Evolutionary conservation across 2,329 filamentous ascomycete genomes (phyloP).

Genomic region (Fusarium tupiense): DNA sequence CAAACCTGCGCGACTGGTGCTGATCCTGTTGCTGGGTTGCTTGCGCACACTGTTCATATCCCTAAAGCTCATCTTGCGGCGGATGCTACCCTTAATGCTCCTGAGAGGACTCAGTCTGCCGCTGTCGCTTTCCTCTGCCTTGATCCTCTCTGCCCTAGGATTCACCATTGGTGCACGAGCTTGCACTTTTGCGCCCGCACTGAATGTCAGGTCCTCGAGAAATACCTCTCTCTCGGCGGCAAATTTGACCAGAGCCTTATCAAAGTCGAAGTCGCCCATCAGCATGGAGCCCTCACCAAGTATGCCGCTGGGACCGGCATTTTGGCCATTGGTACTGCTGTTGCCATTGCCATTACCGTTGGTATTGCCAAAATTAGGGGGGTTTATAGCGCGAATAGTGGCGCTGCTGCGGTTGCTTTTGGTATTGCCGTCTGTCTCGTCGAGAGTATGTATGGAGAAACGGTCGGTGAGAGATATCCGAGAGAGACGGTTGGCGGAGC

Average conservation of each 20-base stretch:
- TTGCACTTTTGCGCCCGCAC: slow-evolving; percentile 80
- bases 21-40: slow-evolving; percentile 79
- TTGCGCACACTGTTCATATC: slow-evolving; percentile 97
- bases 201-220: slow-evolving; percentile 89
- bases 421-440: slow-evolving; percentile 67
- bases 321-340: slow-evolving; percentile 26
- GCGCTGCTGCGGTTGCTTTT: slow-evolving; percentile 73
- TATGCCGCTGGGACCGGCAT: slow-evolving; percentile 35
- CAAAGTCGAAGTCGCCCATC: slow-evolving; percentile 85
- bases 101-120: slow-evolving; percentile 66
- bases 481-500: slow-evolving; percentile 67
- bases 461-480: slow-evolving; percentile 61
- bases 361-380: slow-evolving; percentile 39
- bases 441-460: slow-evolving; percentile 64
- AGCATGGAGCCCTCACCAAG: slow-evolving; percentile 49
- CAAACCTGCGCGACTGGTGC: slow-evolving; percentile 47
- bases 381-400: slow-evolving; percentile 64
- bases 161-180: slow-evolving; percentile 77
- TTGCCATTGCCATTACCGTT: slow-evolving; percentile 36
- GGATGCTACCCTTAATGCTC: slow-evolving; percentile 82
- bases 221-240: slow-evolving; percentile 95
- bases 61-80: slow-evolving; percentile 89
- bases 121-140: slow-evolving; percentile 72
- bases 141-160: slow-evolving; percentile 83
- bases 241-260: slow-evolving; percentile 92